Base-by-base conservation (phyloP, 2,329 filamentous ascomycete genomes). In the Xylaria arbuscula region DNA sequence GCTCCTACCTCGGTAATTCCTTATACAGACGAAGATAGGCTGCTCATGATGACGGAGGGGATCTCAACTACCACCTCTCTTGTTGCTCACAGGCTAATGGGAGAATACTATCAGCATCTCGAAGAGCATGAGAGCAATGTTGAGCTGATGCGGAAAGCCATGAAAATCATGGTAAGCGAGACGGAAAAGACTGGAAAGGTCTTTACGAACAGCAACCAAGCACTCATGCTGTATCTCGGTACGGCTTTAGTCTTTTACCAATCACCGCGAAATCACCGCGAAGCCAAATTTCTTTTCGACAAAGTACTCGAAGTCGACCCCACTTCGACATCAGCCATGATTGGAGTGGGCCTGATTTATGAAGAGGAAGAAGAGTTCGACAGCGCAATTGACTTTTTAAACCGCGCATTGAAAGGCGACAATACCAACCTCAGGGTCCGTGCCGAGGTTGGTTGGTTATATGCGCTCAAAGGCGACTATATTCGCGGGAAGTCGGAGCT, bases 231-330 rank as follows among this genome's bases (percentile, higher is more conserved):
- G 51, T 91, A 89, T 50, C 88, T 99, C 8, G 96, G 89, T 10
- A 98, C 94, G n/a, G 90, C 94, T 0, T 81, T 98, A 22, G 93
- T 99, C 1, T 92, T 94, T 74, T 93, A 97, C 73, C 94, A 98
- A 77, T 91, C 93, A 0, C 96, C 96, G 0, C 89, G 93, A 69
- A 90, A 98, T 76, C 96, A 99, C 74, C 86, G 90, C 19, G 95
- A 98, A 81, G 94, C 96, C 1, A 95, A 93, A 77, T 80, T 81
- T n/a, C 85, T 98, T 0, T 98, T 99, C 73, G 90, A 97, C 73
- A 87, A 87, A 36, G 92, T 98, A 5, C 85, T 99, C 0, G 84
- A 88, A 56, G 88, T 92, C 32, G 93, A 97, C 65, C 86, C 90
- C 1, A 88, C 88, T 2, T 94, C 92, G 0, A 97, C 94, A 0